Conservation (phyloP, 768 basidiomycete genomes). For the Xanthoconium purpureum region DNA sequence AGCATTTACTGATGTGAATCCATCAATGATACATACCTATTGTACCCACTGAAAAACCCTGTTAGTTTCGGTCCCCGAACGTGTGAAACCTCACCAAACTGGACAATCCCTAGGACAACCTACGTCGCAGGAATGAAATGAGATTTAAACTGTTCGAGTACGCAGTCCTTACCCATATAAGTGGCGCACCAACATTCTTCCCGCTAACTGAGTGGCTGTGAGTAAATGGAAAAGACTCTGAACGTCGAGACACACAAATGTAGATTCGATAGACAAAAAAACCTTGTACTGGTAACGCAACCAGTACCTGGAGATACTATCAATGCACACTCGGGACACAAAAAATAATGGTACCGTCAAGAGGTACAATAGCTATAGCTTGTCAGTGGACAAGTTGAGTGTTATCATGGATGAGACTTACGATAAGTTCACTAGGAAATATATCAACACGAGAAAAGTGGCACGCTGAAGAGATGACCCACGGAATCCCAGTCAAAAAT, state of each 20-base stretch:
- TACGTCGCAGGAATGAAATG: neutral
- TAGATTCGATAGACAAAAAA: slow-evolving; percentile 18
- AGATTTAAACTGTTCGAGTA: neutral
- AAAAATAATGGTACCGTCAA: neutral
- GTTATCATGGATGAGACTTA: neutral
- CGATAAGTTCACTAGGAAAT: slow-evolving; percentile 1
- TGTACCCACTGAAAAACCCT: neutral
- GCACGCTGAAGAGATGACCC: neutral
- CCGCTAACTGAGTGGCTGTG: neutral
- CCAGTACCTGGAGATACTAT: slow-evolving; percentile 1
- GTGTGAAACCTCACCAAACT: neutral
- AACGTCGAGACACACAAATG: neutral
- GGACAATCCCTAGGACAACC: neutral
- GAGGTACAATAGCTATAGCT: neutral
- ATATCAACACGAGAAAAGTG: neutral
- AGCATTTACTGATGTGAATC: neutral
- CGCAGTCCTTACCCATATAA: neutral
- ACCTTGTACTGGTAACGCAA: slow-evolving; percentile 2
- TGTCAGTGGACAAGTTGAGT: neutral
- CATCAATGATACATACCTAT: neutral
- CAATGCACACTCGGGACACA: neutral
- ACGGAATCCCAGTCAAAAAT: neutral
- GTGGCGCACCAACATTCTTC: neutral
- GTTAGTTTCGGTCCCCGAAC: neutral
- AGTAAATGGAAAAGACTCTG: neutral